These are phyloP conservation scores for Oryza glaberrima DNA, from an alignment of 176 grass and related monocot genomes.

Conservation along the genomic window DNA sequence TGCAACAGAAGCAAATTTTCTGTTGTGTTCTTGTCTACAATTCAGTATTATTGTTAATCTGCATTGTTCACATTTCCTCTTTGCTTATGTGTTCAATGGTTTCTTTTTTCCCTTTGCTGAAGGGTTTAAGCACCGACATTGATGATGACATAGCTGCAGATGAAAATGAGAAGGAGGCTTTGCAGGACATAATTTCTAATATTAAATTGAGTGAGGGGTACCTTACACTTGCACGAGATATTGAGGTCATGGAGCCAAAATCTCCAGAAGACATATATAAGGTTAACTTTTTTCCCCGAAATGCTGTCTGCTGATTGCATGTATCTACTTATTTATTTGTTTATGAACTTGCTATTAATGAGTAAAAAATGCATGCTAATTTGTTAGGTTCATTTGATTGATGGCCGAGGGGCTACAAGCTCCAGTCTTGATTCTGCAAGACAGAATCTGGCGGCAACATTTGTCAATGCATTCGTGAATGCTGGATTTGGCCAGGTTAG, in stretches of 20 bases:
- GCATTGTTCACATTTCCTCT: not conserved
- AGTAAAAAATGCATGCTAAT: not conserved
- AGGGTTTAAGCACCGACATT: slow-evolving; percentile 65
- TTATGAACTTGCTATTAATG: slow-evolving; percentile 7
- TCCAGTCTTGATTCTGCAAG: slow-evolving; percentile 81
- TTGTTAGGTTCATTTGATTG: slow-evolving; percentile 75
- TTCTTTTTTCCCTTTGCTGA: slow-evolving; percentile 16
- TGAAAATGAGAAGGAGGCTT: slow-evolving; percentile 60
- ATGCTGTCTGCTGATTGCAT: not conserved
- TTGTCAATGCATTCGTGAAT: slow-evolving; percentile 88
- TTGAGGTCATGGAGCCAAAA: slow-evolving; percentile 75
- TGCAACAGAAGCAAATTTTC: slow-evolving; percentile 6
- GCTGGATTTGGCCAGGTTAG: slow-evolving; percentile 81
- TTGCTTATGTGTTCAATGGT: not conserved
- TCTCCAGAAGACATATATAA: slow-evolving; percentile 82
- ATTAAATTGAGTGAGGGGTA: slow-evolving; percentile 63
- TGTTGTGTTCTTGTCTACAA: not conserved
- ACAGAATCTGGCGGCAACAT: slow-evolving; percentile 79
- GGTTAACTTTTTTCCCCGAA: slow-evolving; percentile 30
- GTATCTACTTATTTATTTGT: not conserved
- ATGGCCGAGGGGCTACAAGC: slow-evolving; percentile 59
- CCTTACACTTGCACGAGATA: slow-evolving; percentile 66
- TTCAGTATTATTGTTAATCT: not conserved
- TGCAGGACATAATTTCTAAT: slow-evolving; percentile 67
- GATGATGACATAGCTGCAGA: slow-evolving; percentile 62